These are phyloP conservation scores for Sicyos edulis DNA, from an alignment of 306 rosid species.

Conservation along the genomic window DNA sequence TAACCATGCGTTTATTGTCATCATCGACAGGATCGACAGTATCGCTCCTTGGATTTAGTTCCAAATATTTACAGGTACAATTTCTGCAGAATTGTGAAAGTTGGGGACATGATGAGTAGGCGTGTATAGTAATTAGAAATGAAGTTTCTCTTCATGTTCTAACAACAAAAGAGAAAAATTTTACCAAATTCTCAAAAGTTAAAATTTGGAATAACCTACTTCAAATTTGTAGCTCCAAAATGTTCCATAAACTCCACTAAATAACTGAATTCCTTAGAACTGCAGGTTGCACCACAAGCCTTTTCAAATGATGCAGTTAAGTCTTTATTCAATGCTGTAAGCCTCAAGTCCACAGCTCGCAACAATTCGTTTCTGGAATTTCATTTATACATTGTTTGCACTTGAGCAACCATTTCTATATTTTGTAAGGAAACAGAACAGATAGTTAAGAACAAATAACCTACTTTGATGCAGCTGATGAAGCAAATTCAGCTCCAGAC, in stretches of 20 bases:
- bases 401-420: slow-evolving; percentile 25
- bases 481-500: slow-evolving; percentile 46
- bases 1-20: slow-evolving; percentile 29
- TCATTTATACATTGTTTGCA: slow-evolving; percentile 29
- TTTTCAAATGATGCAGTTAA: slow-evolving; percentile 42
- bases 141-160: neutral
- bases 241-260: slow-evolving; percentile 20
- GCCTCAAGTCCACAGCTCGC: slow-evolving; percentile 89
- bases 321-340: slow-evolving; percentile 57
- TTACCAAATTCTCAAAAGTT: neutral
- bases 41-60: slow-evolving; percentile 38
- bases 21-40: slow-evolving; percentile 20
- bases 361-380: slow-evolving; percentile 67
- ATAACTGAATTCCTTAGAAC: slow-evolving; percentile 37
- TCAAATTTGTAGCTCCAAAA: slow-evolving; percentile 60
- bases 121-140: neutral
- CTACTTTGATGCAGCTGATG: slow-evolving; percentile 82
- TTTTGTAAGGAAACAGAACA: slow-evolving; percentile 17
- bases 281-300: slow-evolving; percentile 41
- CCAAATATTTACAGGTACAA: slow-evolving; percentile 43
- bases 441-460: slow-evolving; percentile 24
- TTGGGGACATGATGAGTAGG: neutral
- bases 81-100: slow-evolving; percentile 41
- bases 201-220: slow-evolving; percentile 41
- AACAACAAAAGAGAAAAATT: neutral